These are phyloP conservation scores for Lachancea quebecensis DNA, from an alignment of 805 yeast genomes.

Conservation along the genomic window DNA sequence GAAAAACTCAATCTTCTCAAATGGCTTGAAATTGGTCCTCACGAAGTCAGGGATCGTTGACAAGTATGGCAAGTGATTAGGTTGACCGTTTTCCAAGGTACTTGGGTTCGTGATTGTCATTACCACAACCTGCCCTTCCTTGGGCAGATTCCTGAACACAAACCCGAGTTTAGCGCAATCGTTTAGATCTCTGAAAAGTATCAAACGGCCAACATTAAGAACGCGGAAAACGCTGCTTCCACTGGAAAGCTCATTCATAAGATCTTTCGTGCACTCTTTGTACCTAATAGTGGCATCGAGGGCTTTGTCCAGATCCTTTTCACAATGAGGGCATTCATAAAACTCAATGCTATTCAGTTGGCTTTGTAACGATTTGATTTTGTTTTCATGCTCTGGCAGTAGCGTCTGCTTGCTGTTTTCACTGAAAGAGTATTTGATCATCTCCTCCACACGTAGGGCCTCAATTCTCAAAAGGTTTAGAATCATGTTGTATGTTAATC, in stretches of 20 bases:
- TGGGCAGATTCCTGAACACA: constrained; percentile 36
- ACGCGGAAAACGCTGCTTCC: constrained; percentile 42
- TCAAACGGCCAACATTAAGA: constrained; percentile 48
- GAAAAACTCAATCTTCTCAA: constrained; percentile 27
- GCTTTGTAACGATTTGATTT: constrained; percentile 47
- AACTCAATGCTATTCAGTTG: constrained; percentile 36
- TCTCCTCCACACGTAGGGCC: constrained; percentile 93
- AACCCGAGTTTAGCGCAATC: constrained; percentile 42
- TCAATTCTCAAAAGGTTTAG: constrained; percentile 86
- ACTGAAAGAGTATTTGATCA: constrained; percentile 92
- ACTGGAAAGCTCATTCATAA: constrained; percentile 43
- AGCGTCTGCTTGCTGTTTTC: constrained; percentile 83
- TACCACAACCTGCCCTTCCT: constrained; percentile 20
- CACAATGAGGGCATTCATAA: constrained; percentile 33
- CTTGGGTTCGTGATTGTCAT: constrained; percentile 31
- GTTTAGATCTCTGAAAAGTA: constrained; percentile 48
- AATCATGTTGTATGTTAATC: constrained; percentile 94
- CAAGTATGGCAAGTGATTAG: constrained; percentile 34
- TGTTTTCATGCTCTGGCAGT: constrained; percentile 76
- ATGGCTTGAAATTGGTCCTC: constrained; percentile 23
- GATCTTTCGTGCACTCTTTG: constrained; percentile 37
- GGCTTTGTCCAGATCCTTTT: constrained; percentile 39
- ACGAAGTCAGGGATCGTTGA: constrained; percentile 26
- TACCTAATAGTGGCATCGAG: constrained; percentile 42
- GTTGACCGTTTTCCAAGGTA: constrained; percentile 21